Evolutionary conservation across 495 filamentous ascomycete genomes (phyloP).

Genomic region (Penicillium egyptiacum): DNA sequence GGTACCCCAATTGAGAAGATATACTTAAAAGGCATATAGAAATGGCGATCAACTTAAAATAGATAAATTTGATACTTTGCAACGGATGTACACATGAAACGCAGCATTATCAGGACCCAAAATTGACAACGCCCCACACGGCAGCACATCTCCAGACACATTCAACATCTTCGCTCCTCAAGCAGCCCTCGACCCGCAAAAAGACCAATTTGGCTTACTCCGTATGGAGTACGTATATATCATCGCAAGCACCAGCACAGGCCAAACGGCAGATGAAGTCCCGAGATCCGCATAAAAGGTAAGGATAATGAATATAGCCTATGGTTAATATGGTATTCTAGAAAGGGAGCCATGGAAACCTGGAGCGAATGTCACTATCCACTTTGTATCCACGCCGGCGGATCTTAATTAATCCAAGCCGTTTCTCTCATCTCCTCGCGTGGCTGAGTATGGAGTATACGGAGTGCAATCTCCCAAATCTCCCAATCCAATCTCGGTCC

Average conservation of each 20-base stretch:
- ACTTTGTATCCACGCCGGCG: constrained; percentile 22
- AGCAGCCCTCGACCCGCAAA: constrained; percentile 4
- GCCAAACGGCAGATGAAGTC: background rate
- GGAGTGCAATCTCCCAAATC: background rate
- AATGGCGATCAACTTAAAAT: background rate
- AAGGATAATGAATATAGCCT: background rate
- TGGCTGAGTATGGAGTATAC: constrained; percentile 7
- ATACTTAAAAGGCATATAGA: background rate
- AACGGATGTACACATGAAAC: background rate
- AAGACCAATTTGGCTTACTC: background rate
- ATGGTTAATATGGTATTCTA: constrained; percentile 15
- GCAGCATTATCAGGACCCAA: background rate
- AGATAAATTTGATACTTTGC: background rate
- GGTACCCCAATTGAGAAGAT: background rate
- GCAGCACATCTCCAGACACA: background rate
- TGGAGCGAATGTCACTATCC: constrained; percentile 25
- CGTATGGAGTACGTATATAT: background rate
- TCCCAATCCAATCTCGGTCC: constrained; percentile 1
- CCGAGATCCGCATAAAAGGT: too few species aligned
- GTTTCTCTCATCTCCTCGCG: constrained; percentile 14
- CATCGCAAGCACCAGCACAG: constrained; percentile 7
- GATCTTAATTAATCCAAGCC: constrained; percentile 24
- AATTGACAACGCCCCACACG: background rate
- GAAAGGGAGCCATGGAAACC: constrained; percentile 11
- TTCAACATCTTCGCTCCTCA: background rate